Conservation (phyloP, 768 basidiomycete species). For the Tephrocybe sp. region DNA sequence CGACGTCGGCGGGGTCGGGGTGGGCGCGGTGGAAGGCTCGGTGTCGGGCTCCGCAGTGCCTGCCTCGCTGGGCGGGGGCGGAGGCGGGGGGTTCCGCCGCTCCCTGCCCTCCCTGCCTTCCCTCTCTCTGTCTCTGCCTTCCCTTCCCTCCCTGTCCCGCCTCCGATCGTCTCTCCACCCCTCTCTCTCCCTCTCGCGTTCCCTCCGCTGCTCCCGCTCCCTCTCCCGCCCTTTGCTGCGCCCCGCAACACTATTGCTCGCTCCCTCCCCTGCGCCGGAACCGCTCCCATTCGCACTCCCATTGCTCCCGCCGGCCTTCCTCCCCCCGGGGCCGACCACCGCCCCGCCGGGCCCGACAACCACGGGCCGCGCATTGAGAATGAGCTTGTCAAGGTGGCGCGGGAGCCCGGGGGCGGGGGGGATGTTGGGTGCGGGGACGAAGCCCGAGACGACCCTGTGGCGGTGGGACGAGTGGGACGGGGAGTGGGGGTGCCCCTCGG, state of each 20-base stretch:
- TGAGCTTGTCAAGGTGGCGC: slow-evolving; percentile 90
- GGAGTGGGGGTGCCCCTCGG: slow-evolving; percentile 35
- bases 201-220: slow-evolving; percentile 17
- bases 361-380: slow-evolving; percentile 62
- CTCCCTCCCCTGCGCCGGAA: slow-evolving; percentile 15
- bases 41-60: slow-evolving; percentile 16
- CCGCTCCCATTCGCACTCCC: slow-evolving; percentile 21
- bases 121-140: slow-evolving; percentile 20
- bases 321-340: slow-evolving; percentile 30
- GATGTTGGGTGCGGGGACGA: slow-evolving; percentile 71
- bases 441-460: slow-evolving; percentile 33
- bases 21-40: background rate
- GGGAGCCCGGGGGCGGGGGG: slow-evolving; percentile 89
- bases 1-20: no score
- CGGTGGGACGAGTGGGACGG: slow-evolving; percentile 19
- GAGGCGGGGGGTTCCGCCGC: slow-evolving; percentile 16
- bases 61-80: slow-evolving; percentile 19
- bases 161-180: no score
- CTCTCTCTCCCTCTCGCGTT: slow-evolving; percentile 20
- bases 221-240: slow-evolving; percentile 23
- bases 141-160: slow-evolving; percentile 14
- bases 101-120: slow-evolving; percentile 7
- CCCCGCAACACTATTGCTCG: slow-evolving; percentile 10
- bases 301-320: no score
- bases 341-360: slow-evolving; percentile 23